Evolutionary conservation across 495 filamentous ascomycete genomes (phyloP).

Genomic region (Saxophila tyrrhenica): DNA sequence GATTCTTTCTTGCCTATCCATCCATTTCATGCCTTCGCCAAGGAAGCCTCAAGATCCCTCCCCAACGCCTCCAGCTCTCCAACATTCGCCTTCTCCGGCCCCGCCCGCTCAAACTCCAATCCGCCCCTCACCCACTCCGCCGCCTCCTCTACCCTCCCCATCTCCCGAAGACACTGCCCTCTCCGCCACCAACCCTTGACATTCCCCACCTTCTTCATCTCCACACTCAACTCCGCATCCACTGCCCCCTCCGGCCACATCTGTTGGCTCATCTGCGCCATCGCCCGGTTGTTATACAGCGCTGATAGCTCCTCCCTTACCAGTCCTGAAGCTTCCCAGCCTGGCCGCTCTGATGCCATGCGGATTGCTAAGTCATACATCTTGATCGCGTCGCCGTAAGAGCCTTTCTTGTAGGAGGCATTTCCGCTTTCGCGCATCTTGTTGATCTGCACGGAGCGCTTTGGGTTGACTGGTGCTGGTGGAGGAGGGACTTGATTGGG

Average conservation of each 20-base stretch:
- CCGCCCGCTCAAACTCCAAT: constrained; percentile 59
- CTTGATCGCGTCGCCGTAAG: constrained; percentile 61
- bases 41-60: constrained; percentile 7
- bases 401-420: constrained; percentile 62
- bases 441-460: constrained; percentile 57
- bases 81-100: constrained; percentile 11
- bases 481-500: constrained; percentile 43
- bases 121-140: constrained; percentile 57
- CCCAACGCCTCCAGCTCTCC: constrained; percentile 16
- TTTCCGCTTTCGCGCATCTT: constrained; percentile 89
- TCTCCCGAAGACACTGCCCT: constrained; percentile 75
- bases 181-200: constrained; percentile 89
- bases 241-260: constrained; percentile 70
- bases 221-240: constrained; percentile 83
- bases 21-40: constrained; percentile 10
- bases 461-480: constrained; percentile 74
- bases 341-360: constrained; percentile 71
- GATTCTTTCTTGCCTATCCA: no score
- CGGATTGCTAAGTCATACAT: constrained; percentile 74
- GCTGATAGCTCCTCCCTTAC: constrained; percentile 71
- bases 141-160: constrained; percentile 78
- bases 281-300: constrained; percentile 77
- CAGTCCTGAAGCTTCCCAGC: constrained; percentile 74
- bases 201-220: constrained; percentile 75
- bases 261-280: constrained; percentile 71